Percentiles rank a stretch among this genome's conserved stretches.
phyloP scores from a whole-genome alignment of 768 basidiomycete species.

The Rhodotorula paludigena region DNA sequence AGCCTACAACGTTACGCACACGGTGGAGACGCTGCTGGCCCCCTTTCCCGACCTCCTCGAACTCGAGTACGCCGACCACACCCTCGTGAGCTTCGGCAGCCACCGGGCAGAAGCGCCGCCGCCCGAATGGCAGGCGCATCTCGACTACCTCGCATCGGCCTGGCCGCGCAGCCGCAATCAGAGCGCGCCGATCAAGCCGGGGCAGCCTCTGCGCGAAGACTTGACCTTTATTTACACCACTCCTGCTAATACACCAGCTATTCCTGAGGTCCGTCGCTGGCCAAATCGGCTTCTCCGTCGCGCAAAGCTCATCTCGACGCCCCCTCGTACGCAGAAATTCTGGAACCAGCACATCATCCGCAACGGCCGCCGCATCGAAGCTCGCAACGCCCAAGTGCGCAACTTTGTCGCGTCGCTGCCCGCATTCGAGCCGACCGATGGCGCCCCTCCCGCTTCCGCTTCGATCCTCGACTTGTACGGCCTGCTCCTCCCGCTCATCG shows the following conservation, averaged over 20 bases:
- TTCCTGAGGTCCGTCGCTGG: not conserved
- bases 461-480: not conserved
- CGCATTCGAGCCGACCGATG: too few species aligned
- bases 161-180: not conserved
- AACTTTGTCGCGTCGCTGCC: too few species aligned
- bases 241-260: too few species aligned
- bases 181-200: not conserved
- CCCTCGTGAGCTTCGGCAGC: too few species aligned
- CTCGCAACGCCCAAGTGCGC: not conserved
- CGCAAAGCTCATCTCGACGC: not conserved
- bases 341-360: not conserved
- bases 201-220: not conserved
- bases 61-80: too few species aligned
- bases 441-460: too few species aligned
- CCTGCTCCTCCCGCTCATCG: not conserved
- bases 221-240: not conserved
- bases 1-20: too few species aligned
- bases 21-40: too few species aligned
- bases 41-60: too few species aligned
- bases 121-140: too few species aligned
- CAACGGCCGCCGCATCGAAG: not conserved
- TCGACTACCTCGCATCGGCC: too few species aligned
- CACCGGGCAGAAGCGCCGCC: too few species aligned
- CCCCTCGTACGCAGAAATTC: not conserved
- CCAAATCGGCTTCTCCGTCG: not conserved